Conservation (phyloP, 306 rosid species). For the Rosa rugosa region DNA sequence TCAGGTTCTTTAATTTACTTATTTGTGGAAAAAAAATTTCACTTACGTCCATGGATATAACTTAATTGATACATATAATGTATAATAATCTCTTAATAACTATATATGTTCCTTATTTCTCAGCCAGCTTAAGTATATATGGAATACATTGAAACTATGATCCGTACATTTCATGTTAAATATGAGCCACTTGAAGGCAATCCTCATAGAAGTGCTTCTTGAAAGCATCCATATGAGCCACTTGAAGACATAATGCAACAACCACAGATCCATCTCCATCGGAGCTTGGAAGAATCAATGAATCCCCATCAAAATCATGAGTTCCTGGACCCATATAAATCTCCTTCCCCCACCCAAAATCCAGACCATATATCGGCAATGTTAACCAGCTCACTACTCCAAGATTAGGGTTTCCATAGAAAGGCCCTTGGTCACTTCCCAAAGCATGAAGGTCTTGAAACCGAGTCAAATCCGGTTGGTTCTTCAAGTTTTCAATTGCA, state of each 20-base stretch:
- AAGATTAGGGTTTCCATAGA: constrained; percentile 50
- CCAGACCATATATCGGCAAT: constrained; percentile 46
- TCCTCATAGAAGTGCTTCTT: constrained; percentile 49
- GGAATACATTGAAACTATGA: not conserved
- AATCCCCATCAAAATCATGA: constrained; percentile 46
- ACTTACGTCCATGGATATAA: not conserved
- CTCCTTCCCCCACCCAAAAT: constrained; percentile 74
- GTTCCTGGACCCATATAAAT: constrained; percentile 49
- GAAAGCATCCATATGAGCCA: constrained; percentile 48
- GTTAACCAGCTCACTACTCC: constrained; percentile 59
- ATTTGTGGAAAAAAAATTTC: not conserved
- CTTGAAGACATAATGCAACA: constrained; percentile 48
- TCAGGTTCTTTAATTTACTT: not conserved
- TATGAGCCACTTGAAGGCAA: not conserved
- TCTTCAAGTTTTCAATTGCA: constrained; percentile 41
- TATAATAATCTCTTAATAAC: not conserved
- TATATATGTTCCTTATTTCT: not conserved
- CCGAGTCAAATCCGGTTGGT: constrained; percentile 37
- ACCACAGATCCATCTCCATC: constrained; percentile 47
- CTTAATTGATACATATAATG: not conserved
- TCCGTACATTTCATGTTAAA: not conserved
- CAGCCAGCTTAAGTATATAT: not conserved
- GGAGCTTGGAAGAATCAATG: constrained; percentile 35
- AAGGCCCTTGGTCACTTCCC: constrained; percentile 28
- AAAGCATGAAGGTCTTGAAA: constrained; percentile 51